These are phyloP conservation scores for Populus ilicifolia DNA, from an alignment of 345 rosid genomes.

Conservation along the genomic window DNA sequence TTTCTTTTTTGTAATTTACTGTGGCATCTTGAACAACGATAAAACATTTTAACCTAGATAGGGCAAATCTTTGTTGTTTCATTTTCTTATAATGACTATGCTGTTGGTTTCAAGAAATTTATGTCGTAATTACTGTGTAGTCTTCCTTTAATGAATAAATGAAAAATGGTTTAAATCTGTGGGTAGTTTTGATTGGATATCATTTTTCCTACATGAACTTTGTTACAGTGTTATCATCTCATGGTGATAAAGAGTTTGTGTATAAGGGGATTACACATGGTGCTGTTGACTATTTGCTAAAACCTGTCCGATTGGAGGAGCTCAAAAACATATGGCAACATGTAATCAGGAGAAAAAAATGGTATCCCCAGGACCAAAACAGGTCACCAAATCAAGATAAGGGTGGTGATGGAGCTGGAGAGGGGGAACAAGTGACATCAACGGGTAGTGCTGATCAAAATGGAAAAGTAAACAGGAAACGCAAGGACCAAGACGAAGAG, in stretches of 20 bases:
- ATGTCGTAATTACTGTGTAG: not conserved
- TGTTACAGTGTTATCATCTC: constrained; percentile 76
- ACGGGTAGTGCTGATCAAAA: constrained; percentile 33
- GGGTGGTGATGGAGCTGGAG: constrained; percentile 33
- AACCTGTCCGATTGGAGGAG: constrained; percentile 86
- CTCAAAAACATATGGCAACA: constrained; percentile 95
- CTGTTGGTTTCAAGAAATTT: not conserved
- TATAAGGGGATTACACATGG: constrained; percentile 88
- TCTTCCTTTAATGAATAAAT: not conserved
- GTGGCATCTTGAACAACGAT: not conserved
- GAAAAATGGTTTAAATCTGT: not conserved
- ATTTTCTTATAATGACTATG: not conserved
- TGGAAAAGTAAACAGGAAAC: constrained; percentile 45
- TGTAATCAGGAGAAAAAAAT: constrained; percentile 62
- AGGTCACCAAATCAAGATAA: constrained; percentile 34
- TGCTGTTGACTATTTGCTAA: constrained; percentile 78
- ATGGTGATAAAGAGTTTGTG: constrained; percentile 70
- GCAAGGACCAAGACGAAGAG: constrained; percentile 75
- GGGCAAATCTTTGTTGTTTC: not conserved
- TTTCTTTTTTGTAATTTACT: not conserved
- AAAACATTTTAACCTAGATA: constrained; percentile 1
- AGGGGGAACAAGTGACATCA: constrained; percentile 28
- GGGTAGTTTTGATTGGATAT: not conserved
- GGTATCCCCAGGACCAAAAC: constrained; percentile 38
- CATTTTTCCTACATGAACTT: not conserved